A percentile compares a stretch with the other conserved stretches of the same genome.
phyloP scores from a whole-genome alignment of 2,329 filamentous ascomycete species.

The Magnaporthiopsis incrustans region DNA sequence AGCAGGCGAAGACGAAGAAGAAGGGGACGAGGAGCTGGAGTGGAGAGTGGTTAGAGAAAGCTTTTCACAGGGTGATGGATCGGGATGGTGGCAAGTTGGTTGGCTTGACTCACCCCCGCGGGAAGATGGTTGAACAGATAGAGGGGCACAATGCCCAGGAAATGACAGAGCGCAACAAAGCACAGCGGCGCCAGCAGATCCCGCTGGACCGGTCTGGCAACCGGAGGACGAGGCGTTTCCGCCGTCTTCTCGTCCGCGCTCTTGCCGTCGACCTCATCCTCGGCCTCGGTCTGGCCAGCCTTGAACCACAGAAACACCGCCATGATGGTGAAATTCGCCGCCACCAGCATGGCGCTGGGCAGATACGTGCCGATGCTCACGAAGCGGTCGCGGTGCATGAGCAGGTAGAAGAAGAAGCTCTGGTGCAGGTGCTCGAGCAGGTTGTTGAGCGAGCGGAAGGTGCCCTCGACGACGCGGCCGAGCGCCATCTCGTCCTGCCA shows the following conservation, averaged over 20 bases:
- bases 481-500: conserved; percentile 98
- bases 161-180: conserved; percentile 65
- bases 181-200: conserved; percentile 65
- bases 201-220: conserved; percentile 41
- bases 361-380: conserved; percentile 98
- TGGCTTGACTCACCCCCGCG: conserved; percentile 45
- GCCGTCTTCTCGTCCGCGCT: conserved; percentile 18
- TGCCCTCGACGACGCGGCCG: conserved; percentile 79
- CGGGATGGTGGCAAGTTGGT: too few relatives aligned
- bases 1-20: conserved; percentile 49
- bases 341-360: conserved; percentile 94
- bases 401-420: conserved; percentile 97
- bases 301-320: conserved; percentile 90
- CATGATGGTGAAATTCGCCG: conserved; percentile 91
- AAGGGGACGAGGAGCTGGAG: conserved; percentile 47
- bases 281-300: conserved; percentile 52
- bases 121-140: conserved; percentile 77
- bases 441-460: conserved; percentile 92
- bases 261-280: conserved; percentile 12
- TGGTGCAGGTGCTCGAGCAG: conserved; percentile 94
- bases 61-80: neutral
- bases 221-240: conserved; percentile 14
- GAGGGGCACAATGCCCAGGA: conserved; percentile 70
- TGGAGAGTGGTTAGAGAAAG: neutral
- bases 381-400: conserved; percentile 86